Conservation (phyloP, 257 asterid species). For the Anisodus acutangulus region DNA sequence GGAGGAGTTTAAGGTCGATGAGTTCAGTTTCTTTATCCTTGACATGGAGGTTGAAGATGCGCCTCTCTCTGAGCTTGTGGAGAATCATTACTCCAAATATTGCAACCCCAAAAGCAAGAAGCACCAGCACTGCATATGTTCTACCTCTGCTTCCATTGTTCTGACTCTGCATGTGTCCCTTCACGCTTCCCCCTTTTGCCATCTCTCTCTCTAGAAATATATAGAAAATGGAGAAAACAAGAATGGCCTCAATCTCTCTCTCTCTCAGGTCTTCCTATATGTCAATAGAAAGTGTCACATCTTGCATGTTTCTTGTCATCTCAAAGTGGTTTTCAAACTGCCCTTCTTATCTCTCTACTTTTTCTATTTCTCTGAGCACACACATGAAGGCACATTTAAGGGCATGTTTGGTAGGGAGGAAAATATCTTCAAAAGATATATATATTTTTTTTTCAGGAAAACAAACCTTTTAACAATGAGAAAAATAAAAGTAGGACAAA, state of each 20-base stretch:
- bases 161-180: constrained; percentile 33
- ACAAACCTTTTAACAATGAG: not conserved
- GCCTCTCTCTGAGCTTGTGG: constrained; percentile 60
- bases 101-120: constrained; percentile 60
- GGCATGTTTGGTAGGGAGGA: not conserved
- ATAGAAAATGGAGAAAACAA: constrained; percentile 9
- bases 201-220: constrained; percentile 29
- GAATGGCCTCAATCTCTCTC: not conserved
- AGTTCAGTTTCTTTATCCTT: constrained; percentile 55
- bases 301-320: constrained; percentile 34
- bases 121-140: constrained; percentile 46
- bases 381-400: not conserved
- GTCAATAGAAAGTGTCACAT: constrained; percentile 8
- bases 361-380: not conserved
- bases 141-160: constrained; percentile 45
- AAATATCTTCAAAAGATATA: not conserved
- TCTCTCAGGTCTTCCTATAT: constrained; percentile 26
- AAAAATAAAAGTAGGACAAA: not conserved
- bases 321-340: constrained; percentile 40
- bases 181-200: constrained; percentile 27
- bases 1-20: constrained; percentile 54
- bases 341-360: not conserved
- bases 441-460: not conserved
- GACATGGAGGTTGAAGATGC: constrained; percentile 48
- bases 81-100: constrained; percentile 54